Percentiles rank a stretch among this genome's conserved stretches.
Evolutionary conservation across 768 basidiomycete genomes (phyloP).

Genomic region (Podaxis carcinomalis): DNA sequence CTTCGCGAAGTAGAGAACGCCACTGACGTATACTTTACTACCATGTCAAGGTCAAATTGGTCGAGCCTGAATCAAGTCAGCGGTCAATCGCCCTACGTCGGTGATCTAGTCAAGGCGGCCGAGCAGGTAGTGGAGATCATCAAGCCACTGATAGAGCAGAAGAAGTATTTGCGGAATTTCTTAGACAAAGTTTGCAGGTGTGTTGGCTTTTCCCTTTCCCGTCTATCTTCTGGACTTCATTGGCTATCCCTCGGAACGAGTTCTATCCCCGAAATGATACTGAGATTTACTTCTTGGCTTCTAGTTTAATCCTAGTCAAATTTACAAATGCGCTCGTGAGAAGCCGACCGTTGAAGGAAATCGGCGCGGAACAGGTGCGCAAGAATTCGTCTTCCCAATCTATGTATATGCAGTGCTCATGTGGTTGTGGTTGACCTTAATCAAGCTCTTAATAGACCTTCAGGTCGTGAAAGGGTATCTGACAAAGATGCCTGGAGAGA

Average conservation of each 20-base stretch:
- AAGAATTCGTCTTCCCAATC: not conserved
- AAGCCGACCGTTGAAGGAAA: conserved; percentile 87
- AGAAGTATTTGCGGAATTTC: conserved; percentile 91
- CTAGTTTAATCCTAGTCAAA: conserved; percentile 62
- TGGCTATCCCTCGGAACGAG: not conserved
- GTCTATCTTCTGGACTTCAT: not conserved
- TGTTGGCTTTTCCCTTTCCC: conserved; percentile 11
- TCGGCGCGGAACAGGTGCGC: conserved; percentile 88
- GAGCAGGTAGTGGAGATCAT: conserved; percentile 76
- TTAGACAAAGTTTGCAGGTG: conserved; percentile 93
- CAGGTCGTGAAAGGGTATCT: conserved; percentile 83
- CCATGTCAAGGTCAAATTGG: conserved; percentile 81
- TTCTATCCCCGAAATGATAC: not conserved
- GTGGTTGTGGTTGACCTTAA: not conserved
- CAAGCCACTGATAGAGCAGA: conserved; percentile 83
- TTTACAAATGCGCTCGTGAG: conserved; percentile 89
- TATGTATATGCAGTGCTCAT: not conserved
- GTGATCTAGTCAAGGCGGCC: conserved; percentile 68
- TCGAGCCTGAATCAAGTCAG: conserved; percentile 75
- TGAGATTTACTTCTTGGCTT: conserved; percentile 13
- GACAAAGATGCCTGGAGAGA: conserved; percentile 77
- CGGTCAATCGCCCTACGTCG: conserved; percentile 78
- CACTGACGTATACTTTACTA: conserved; percentile 73
- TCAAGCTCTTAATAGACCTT: conserved; percentile 75
- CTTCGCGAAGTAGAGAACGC: conserved; percentile 84